Evolutionary conservation across 2,329 filamentous ascomycete species (phyloP), one percentile per base, ranked within the genome.

Genomic region (Teratosphaeria pseudoeucalypti): DNA sequence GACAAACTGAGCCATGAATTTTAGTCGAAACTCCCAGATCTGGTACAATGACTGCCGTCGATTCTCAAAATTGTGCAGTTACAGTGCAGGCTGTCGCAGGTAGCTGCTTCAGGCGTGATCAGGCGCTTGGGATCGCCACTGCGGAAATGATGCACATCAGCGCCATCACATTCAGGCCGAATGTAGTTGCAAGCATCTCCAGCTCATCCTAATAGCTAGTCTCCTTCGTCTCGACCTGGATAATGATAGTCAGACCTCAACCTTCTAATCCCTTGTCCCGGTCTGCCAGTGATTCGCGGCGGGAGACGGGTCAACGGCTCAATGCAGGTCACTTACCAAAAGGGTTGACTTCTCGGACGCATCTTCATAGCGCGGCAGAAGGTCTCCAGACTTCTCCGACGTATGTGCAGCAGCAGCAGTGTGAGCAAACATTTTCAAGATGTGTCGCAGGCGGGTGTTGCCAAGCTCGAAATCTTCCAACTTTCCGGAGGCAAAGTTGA

Each of bases 401-500:
- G 32, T 52, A 34, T 61, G 59, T n/a, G 39, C 57, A 37, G 47
- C 60, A 23, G 39, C 27, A 10, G 55, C 55, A 14, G 60, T 52
- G 43, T 56, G 43, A 16, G 19, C 52, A 49, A 62, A 60, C 58
- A 62, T 57, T 3, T 23, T 27, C 2, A 62, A 12, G 14, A 62
- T 27, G 23, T 60, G 37, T 23, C 34, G 54, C 16, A 62, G 4
- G 7, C 58, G 54, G 23, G 29, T 54, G 12, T 32, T 52, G 29
- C 26, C 32, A 47, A 57, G n/a, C 49, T 55, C 37, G 23, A 62
- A 6, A 11, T 62, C 58, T 32, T 59, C 58, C 14, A 62, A 37
- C 16, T 34, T 60, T 14, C 62, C 58, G 23, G 57, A 56, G 39
- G 59, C 57, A 60, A 64, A 67, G 59, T 63, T 66, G 61, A 67